A percentile compares a stretch with the other conserved stretches of the same genome.
phyloP scores from a whole-genome alignment of 2,329 filamentous ascomycete genomes.

The Lasiodiplodia hormozganensis region DNA sequence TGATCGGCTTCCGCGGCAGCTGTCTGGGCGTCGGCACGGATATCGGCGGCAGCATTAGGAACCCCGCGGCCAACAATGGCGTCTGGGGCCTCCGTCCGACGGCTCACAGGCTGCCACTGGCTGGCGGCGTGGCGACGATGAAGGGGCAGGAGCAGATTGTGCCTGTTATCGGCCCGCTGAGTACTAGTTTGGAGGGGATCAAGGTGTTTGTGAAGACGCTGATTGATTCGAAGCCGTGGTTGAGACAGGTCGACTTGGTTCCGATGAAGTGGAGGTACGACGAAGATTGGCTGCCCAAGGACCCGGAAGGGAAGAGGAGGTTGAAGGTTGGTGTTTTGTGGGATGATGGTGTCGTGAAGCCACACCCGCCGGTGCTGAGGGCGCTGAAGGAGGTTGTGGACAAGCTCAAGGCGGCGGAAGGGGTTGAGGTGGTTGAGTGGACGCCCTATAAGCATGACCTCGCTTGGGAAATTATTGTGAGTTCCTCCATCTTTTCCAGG shows the following conservation, averaged over 20 bases:
- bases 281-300: conserved; percentile 27
- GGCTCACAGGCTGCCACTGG: conserved; percentile 46
- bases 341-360: conserved; percentile 69
- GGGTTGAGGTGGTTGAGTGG: conserved; percentile 62
- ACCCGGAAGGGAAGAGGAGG: conserved; percentile 39
- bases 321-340: conserved; percentile 68
- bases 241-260: conserved; percentile 62
- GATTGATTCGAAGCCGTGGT: conserved; percentile 62
- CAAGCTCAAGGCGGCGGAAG: conserved; percentile 52
- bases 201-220: conserved; percentile 61
- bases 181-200: conserved; percentile 60
- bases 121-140: conserved; percentile 47
- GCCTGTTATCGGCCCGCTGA: conserved; percentile 61
- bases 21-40: conserved; percentile 56
- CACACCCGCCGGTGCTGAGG: conserved; percentile 69
- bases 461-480: conserved; percentile 54
- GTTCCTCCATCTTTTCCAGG: conserved; percentile 31
- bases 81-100: conserved; percentile 41
- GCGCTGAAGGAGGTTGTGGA: conserved; percentile 58
- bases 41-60: conserved; percentile 31
- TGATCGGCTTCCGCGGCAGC: conserved; percentile 59
- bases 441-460: conserved; percentile 57
- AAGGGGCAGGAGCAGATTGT: conserved; percentile 55
- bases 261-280: conserved; percentile 63
- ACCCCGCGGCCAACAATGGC: conserved; percentile 30